A percentile compares a stretch with the other conserved stretches of the same genome.
Evolutionary conservation across 768 basidiomycete species (phyloP).

Genomic region (Trichaptum fuscoviolaceum): DNA sequence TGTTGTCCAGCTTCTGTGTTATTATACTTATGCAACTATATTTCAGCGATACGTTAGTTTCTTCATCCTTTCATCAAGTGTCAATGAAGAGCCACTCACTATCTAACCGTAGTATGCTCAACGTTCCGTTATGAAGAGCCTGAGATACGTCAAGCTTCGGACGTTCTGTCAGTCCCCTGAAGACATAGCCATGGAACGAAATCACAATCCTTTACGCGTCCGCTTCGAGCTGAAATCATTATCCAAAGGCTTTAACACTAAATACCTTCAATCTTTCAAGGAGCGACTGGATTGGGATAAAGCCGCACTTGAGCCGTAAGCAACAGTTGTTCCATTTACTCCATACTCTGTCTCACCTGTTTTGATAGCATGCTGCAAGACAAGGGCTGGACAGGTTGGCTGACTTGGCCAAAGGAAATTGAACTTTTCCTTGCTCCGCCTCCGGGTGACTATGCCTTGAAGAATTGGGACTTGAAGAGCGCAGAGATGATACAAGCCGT

Average conservation of each 20-base stretch:
- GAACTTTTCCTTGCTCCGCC: slow-evolving; percentile 45
- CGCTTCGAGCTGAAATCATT: slow-evolving; percentile 41
- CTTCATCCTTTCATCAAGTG: background rate
- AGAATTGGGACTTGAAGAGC: slow-evolving; percentile 55
- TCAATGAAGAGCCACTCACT: background rate
- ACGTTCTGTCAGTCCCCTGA: slow-evolving; percentile 53
- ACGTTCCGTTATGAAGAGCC: slow-evolving; percentile 70
- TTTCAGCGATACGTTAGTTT: slow-evolving; percentile 18
- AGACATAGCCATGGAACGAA: slow-evolving; percentile 56
- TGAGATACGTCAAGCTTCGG: slow-evolving; percentile 77
- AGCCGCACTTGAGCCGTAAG: slow-evolving; percentile 40
- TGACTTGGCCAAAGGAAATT: slow-evolving; percentile 51
- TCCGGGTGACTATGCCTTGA: slow-evolving; percentile 42
- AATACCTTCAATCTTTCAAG: slow-evolving; percentile 53
- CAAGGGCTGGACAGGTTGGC: slow-evolving; percentile 57
- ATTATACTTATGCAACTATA: background rate
- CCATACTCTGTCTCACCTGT: slow-evolving; percentile 6
- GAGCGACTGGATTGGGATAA: slow-evolving; percentile 37
- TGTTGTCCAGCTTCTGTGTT: background rate
- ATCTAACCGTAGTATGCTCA: slow-evolving; percentile 50
- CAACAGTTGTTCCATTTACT: slow-evolving; percentile 11
- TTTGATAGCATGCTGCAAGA: slow-evolving; percentile 47
- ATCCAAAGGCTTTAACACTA: slow-evolving; percentile 45
- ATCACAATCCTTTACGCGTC: slow-evolving; percentile 62
- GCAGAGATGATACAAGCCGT: slow-evolving; percentile 45